Percentiles rank a stretch among this genome's conserved stretches.
These are phyloP conservation scores for Diaporthe citriasiana DNA, from an alignment of 2,329 filamentous ascomycete genomes.

Conservation along the genomic window DNA sequence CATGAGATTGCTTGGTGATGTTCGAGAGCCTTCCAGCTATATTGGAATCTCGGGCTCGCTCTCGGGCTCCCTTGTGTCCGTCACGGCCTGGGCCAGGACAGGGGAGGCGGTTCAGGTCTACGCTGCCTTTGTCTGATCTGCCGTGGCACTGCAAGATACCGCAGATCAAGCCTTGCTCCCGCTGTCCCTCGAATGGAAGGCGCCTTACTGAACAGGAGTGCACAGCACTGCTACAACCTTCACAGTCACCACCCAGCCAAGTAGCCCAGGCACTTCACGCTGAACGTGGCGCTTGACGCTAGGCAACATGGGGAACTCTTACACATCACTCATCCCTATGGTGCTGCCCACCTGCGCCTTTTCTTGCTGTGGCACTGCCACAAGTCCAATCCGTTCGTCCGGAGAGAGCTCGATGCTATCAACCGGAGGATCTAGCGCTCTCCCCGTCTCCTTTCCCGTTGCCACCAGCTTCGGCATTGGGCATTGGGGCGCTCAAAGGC, in stretches of 20 bases:
- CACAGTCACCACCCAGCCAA: conserved; percentile 12
- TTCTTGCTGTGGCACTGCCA: conserved; percentile 6
- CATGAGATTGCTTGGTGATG: not conserved
- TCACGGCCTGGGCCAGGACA: conserved; percentile 8
- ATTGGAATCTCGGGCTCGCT: conserved; percentile 2
- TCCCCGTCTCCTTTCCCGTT: not conserved
- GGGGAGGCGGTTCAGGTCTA: not conserved
- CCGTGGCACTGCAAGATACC: conserved; percentile 26
- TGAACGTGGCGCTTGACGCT: conserved; percentile 14
- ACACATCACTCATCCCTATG: not conserved
- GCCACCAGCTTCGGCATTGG: not conserved
- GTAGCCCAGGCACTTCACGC: conserved; percentile 18
- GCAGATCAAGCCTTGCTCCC: conserved; percentile 25
- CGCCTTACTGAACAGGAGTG: not conserved
- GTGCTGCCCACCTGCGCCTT: conserved; percentile 1
- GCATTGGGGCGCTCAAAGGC: not conserved
- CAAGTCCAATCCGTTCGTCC: conserved; percentile 15
- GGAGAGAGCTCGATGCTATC: not conserved
- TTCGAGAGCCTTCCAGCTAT: not conserved
- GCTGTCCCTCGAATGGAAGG: not conserved
- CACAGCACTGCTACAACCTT: conserved; percentile 6
- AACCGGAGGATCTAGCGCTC: conserved; percentile 14
- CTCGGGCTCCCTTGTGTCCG: conserved; percentile 2
- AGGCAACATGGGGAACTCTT: not conserved
- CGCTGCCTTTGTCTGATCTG: conserved; percentile 18